Percentiles rank a stretch among this genome's conserved stretches.
phyloP scores from a whole-genome alignment of 176 grass and related monocot genomes.

The Oryza brachyantha region DNA sequence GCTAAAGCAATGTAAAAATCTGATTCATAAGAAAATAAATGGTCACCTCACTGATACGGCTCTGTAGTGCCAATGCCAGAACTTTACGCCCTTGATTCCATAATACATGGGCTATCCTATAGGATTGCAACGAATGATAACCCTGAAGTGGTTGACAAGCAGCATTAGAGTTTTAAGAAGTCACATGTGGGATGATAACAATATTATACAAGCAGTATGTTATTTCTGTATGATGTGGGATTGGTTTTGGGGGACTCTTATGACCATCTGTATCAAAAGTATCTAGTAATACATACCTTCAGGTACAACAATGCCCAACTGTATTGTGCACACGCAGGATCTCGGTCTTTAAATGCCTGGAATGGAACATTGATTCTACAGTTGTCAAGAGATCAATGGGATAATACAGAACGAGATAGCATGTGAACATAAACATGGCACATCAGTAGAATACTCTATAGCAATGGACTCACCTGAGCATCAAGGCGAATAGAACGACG shows the following conservation, averaged over 20 bases:
- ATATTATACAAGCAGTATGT: not conserved
- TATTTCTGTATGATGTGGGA: no score
- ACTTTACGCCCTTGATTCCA: constrained; percentile 95
- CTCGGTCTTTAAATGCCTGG: constrained; percentile 93
- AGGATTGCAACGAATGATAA: constrained; percentile 95
- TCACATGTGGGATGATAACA: not conserved
- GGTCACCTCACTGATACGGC: constrained; percentile 92
- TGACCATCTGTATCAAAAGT: not conserved
- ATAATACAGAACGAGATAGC: constrained; percentile 14
- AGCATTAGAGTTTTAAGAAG: not conserved
- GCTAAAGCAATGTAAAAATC: not conserved
- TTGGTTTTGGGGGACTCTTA: not conserved
- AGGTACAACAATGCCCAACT: constrained; percentile 94
- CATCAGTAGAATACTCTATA: not conserved
- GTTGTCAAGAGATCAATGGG: constrained; percentile 10
- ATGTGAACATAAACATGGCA: constrained; percentile 14
- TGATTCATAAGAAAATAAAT: constrained; percentile 28
- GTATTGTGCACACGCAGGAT: constrained; percentile 94
- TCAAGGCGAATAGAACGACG: constrained; percentile 81
- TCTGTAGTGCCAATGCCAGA: constrained; percentile 93
- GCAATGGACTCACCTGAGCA: constrained; percentile 63
- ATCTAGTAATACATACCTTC: constrained; percentile 50
- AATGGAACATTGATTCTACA: constrained; percentile 27
- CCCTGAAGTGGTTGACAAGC: constrained; percentile 48
- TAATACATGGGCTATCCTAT: constrained; percentile 90